phyloP scores from a whole-genome alignment of 768 basidiomycete species.

The Hygrocybe coccinea region DNA sequence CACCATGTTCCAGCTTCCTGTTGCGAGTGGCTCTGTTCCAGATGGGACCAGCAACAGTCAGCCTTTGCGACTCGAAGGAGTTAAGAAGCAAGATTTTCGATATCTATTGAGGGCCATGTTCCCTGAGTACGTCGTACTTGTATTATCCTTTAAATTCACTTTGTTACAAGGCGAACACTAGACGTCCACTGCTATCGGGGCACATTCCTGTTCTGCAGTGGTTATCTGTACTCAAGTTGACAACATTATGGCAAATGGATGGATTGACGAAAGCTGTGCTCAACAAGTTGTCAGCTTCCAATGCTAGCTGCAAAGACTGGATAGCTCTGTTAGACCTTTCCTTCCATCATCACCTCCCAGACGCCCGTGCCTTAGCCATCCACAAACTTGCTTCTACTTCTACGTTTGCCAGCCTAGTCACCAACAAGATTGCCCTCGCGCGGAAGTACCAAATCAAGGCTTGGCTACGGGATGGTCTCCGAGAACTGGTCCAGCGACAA shows the following conservation, averaged over 20 bases:
- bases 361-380: background rate
- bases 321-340: background rate
- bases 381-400: too few relatives aligned
- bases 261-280: too few relatives aligned
- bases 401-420: background rate
- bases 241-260: slow-evolving; percentile 2
- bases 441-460: background rate
- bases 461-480: too few relatives aligned
- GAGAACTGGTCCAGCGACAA: too few relatives aligned
- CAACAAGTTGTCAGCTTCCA: too few relatives aligned
- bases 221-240: slow-evolving; percentile 7
- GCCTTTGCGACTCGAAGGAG: slow-evolving; percentile 10
- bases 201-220: slow-evolving; percentile 1
- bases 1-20: slow-evolving; percentile 10
- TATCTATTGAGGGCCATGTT: slow-evolving; percentile 7
- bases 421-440: background rate
- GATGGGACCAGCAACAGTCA: slow-evolving; percentile 8
- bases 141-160: too few relatives aligned
- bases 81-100: slow-evolving; percentile 5
- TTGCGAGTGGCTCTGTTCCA: background rate
- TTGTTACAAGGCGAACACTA: background rate
- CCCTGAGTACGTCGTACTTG: slow-evolving; percentile 6
- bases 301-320: background rate
- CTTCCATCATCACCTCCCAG: background rate
- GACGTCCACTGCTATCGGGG: background rate